These are phyloP conservation scores for Aspergillus fijiensis DNA, from an alignment of 2,329 filamentous ascomycete species.

Conservation along the genomic window DNA sequence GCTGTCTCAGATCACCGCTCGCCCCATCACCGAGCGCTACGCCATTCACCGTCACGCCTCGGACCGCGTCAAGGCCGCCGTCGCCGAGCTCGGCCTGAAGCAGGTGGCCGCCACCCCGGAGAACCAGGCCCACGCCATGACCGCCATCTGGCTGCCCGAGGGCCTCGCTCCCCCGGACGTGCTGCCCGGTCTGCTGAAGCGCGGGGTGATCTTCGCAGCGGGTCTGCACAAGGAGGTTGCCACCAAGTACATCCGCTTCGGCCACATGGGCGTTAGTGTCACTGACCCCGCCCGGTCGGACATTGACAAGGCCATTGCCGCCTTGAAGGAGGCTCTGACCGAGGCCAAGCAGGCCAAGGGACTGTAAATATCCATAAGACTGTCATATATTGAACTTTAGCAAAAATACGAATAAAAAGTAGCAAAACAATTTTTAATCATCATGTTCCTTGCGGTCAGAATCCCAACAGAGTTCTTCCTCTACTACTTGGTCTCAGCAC, in stretches of 20 bases:
- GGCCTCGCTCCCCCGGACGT: constrained; percentile 76
- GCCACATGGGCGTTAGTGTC: constrained; percentile 95
- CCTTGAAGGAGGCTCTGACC: constrained; percentile 69
- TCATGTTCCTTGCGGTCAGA: background rate
- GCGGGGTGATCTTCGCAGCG: constrained; percentile 89
- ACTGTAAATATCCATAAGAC: constrained; percentile 26
- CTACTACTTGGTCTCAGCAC: no score
- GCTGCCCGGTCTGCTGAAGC: constrained; percentile 78
- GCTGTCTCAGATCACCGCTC: constrained; percentile 79
- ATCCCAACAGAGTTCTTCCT: no score
- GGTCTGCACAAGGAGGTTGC: constrained; percentile 96
- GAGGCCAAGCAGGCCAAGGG: constrained; percentile 68
- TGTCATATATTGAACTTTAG: background rate
- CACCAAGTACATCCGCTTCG: constrained; percentile 88
- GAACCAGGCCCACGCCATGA: constrained; percentile 97
- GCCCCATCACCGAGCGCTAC: constrained; percentile 78
- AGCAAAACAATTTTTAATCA: background rate
- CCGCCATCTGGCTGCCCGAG: constrained; percentile 91
- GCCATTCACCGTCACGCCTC: constrained; percentile 75
- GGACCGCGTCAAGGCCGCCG: constrained; percentile 80
- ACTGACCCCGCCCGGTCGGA: constrained; percentile 77
- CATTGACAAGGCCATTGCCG: constrained; percentile 78
- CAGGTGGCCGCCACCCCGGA: constrained; percentile 82
- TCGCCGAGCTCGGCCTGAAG: constrained; percentile 78
- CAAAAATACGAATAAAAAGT: background rate